Evolutionary conservation across 768 basidiomycete species (phyloP).

Genomic region (Hirschioporus abietinus): DNA sequence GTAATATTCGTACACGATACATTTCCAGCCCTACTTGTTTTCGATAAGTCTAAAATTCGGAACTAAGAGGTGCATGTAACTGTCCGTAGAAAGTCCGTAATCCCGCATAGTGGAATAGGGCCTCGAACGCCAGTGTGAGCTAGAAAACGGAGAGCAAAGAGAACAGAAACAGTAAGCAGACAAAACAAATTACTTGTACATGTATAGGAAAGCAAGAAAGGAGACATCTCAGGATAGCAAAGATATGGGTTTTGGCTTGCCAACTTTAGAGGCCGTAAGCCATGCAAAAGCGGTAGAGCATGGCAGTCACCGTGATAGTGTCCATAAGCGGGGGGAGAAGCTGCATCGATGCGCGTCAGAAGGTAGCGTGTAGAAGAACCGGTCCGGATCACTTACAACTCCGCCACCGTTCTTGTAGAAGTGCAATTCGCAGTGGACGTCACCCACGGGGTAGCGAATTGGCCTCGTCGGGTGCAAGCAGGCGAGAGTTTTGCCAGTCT

Average conservation of each 20-base stretch:
- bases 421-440: constrained; percentile 82
- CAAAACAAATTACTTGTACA: constrained; percentile 19
- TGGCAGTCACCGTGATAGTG: constrained; percentile 76
- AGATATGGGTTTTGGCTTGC: not conserved
- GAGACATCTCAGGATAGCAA: constrained; percentile 2
- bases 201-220: constrained; percentile 13
- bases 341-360: constrained; percentile 19
- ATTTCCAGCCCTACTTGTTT: not conserved
- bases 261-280: constrained; percentile 38
- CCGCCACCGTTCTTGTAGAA: constrained; percentile 77
- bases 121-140: not conserved
- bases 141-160: not conserved
- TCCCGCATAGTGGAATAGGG: not conserved
- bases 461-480: constrained; percentile 75
- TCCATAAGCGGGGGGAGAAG: constrained; percentile 91
- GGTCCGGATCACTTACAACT: constrained; percentile 44
- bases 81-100: constrained; percentile 2
- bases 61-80: not conserved
- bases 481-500: constrained; percentile 63
- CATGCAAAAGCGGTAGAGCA: constrained; percentile 78
- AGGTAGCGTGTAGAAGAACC: constrained; percentile 14
- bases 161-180: constrained; percentile 16
- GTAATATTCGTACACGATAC: not conserved
- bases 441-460: constrained; percentile 79
- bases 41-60: not conserved